Percentiles rank a stretch among this genome's conserved stretches.
Evolutionary conservation across 768 basidiomycete species (phyloP).

Genomic region (Kwoniella dendrophila): DNA sequence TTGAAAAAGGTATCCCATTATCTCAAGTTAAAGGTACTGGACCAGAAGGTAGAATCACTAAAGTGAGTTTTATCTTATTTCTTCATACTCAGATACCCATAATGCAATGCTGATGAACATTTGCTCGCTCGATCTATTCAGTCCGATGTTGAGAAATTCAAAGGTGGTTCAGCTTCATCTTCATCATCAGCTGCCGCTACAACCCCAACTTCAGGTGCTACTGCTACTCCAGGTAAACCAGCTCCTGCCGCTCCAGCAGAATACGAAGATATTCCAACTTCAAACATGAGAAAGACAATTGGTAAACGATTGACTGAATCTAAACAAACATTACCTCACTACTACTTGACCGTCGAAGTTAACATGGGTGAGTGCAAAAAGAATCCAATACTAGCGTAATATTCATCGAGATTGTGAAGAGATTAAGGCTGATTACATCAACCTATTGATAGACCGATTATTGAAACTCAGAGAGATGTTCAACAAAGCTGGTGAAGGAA

Average conservation of each 20-base stretch:
- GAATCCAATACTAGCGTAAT: no score
- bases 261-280: slow-evolving; percentile 85
- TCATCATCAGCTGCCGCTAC: slow-evolving; percentile 59
- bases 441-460: slow-evolving; percentile 58
- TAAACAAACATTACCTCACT: slow-evolving; percentile 94
- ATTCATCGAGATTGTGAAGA: background rate
- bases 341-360: slow-evolving; percentile 91
- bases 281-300: slow-evolving; percentile 94
- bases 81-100: no score
- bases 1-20: slow-evolving; percentile 90
- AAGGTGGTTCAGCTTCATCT: slow-evolving; percentile 60
- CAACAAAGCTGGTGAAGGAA: slow-evolving; percentile 69
- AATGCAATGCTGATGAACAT: no score
- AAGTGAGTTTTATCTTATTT: slow-evolving; percentile 58
- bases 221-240: slow-evolving; percentile 61
- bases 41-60: slow-evolving; percentile 89
- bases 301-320: slow-evolving; percentile 86
- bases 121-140: no score
- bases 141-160: slow-evolving; percentile 85
- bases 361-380: slow-evolving; percentile 93
- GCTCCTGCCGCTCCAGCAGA: slow-evolving; percentile 60
- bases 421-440: slow-evolving; percentile 9
- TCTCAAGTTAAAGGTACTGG: slow-evolving; percentile 88
- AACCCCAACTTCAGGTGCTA: slow-evolving; percentile 60
- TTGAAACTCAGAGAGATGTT: slow-evolving; percentile 92